Percentiles rank a stretch among this genome's conserved stretches.
These are phyloP conservation scores for Aphanomyces stellatus DNA, from an alignment of 352 stramenopile genomes.

Conservation along the genomic window DNA sequence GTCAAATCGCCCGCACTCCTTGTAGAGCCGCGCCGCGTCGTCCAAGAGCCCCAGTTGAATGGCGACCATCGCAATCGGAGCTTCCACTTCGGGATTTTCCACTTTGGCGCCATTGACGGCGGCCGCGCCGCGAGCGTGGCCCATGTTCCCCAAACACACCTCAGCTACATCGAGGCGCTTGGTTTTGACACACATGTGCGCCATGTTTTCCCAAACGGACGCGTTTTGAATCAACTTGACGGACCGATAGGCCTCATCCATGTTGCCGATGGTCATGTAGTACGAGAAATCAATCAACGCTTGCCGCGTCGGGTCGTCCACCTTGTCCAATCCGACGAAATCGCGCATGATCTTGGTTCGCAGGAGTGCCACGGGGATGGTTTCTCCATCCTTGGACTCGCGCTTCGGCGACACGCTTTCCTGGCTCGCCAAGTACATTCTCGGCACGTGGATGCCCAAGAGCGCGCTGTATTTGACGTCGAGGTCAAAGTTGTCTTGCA, in stretches of 20 bases:
- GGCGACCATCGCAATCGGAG: slow-evolving; percentile 85
- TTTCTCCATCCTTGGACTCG: slow-evolving; percentile 23
- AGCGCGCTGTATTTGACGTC: slow-evolving; percentile 72
- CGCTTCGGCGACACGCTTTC: background rate
- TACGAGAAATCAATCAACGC: slow-evolving; percentile 94
- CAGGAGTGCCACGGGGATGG: slow-evolving; percentile 37
- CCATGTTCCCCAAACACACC: slow-evolving; percentile 93
- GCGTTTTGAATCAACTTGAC: slow-evolving; percentile 90
- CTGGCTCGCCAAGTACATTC: slow-evolving; percentile 49
- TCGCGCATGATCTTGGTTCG: slow-evolving; percentile 87
- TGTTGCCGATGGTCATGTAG: slow-evolving; percentile 91
- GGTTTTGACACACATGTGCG: slow-evolving; percentile 94
- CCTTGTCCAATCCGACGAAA: slow-evolving; percentile 87
- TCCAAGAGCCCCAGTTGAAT: slow-evolving; percentile 89
- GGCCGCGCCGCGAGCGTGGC: slow-evolving; percentile 80
- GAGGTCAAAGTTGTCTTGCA: slow-evolving; percentile 87
- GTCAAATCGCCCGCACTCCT: slow-evolving; percentile 86
- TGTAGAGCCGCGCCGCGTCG: slow-evolving; percentile 87
- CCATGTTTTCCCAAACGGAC: slow-evolving; percentile 95
- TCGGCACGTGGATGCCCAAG: slow-evolving; percentile 77
- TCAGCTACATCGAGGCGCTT: slow-evolving; percentile 91
- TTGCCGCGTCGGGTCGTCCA: slow-evolving; percentile 73
- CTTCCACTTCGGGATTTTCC: slow-evolving; percentile 53
- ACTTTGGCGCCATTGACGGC: slow-evolving; percentile 66
- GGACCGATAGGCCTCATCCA: slow-evolving; percentile 92